Percentiles rank a stretch among this genome's conserved stretches.
phyloP scores from a whole-genome alignment of 1,284 basidiomycete species.

The Moniliella sp. region DNA sequence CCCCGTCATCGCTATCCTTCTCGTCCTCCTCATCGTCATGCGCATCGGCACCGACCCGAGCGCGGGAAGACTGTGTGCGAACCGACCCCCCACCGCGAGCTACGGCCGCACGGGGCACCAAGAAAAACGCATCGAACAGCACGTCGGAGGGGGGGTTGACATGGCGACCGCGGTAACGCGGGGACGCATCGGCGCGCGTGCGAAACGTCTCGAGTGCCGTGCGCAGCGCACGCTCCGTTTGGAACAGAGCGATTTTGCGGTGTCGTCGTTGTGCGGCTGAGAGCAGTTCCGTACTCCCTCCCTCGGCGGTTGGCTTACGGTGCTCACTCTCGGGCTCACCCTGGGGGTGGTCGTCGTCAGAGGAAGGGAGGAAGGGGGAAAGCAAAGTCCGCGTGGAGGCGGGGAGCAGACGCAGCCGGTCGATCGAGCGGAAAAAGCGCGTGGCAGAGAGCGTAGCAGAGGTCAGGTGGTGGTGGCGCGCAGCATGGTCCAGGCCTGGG shows the following conservation, averaged over 20 bases:
- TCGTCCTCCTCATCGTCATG: conserved; percentile 1
- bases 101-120: background rate
- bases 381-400: conserved; percentile 1
- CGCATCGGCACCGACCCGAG: background rate
- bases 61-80: conserved; percentile 3
- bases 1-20: conserved; percentile 6
- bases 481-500: conserved; percentile 2
- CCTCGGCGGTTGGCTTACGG: background rate
- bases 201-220: conserved; percentile 12
- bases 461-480: conserved; percentile 5
- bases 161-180: background rate
- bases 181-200: background rate
- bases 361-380: background rate
- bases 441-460: conserved; percentile 3
- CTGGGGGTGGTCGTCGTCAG: background rate
- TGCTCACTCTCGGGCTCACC: background rate
- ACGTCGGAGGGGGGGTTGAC: background rate
- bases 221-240: conserved; percentile 14
- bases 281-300: background rate
- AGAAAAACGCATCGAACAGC: too few species aligned
- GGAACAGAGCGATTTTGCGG: conserved; percentile 20
- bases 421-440: conserved; percentile 5
- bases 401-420: conserved; percentile 8
- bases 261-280: conserved; percentile 5
- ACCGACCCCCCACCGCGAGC: conserved; percentile 2